Evolutionary conservation across 345 rosid species (phyloP).

Genomic region (Eucalyptus erythrocorys): DNA sequence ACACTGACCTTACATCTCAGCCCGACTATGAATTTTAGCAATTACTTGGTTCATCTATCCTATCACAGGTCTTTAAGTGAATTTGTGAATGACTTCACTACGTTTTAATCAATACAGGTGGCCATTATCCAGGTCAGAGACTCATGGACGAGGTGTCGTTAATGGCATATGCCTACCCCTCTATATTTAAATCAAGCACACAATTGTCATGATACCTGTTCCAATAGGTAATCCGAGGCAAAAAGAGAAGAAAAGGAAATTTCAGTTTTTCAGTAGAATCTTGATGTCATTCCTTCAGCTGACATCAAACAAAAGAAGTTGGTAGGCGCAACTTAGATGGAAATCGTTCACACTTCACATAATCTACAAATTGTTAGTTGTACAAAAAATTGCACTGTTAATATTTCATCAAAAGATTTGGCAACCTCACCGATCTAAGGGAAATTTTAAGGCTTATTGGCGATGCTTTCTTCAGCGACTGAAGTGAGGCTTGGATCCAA

Average conservation of each 20-base stretch:
- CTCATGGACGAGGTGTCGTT: not conserved
- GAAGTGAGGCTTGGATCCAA: slow-evolving; percentile 50
- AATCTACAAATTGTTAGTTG: not conserved
- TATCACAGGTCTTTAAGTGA: not conserved
- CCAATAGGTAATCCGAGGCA: not conserved
- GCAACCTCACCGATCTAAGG: slow-evolving; percentile 50
- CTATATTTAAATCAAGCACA: not conserved
- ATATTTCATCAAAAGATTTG: not conserved
- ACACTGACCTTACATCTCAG: not conserved
- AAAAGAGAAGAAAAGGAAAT: not conserved
- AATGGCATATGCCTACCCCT: not conserved
- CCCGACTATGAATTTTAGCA: not conserved
- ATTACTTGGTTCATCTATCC: not conserved
- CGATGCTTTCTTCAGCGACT: slow-evolving; percentile 55
- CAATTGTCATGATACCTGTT: not conserved
- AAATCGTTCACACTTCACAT: not conserved
- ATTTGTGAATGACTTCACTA: not conserved
- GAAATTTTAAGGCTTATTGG: slow-evolving; percentile 87
- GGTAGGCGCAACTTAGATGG: not conserved
- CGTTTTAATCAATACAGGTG: not conserved
- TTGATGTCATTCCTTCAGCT: not conserved
- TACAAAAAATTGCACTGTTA: not conserved
- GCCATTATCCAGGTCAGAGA: not conserved
- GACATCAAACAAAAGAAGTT: not conserved
- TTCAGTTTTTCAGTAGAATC: not conserved